Conservation (phyloP, 164 flowering plant genomes). For the Macadamia integrifolia region DNA sequence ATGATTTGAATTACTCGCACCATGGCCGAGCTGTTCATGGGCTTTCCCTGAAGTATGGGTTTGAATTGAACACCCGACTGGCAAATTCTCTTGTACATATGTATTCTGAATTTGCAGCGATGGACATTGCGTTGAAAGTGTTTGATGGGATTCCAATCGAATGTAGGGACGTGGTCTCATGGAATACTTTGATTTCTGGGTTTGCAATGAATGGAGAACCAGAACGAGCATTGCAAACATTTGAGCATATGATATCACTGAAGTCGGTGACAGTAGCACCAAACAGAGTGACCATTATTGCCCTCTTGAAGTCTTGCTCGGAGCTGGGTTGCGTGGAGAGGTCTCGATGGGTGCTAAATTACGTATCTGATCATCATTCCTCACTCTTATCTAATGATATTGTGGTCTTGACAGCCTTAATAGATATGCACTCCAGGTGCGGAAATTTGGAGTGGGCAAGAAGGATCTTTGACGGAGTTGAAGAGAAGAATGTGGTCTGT, state of each 20-base stretch:
- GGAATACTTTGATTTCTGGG: conserved; percentile 26
- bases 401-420: conserved; percentile 19
- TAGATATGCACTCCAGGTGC: conserved; percentile 26
- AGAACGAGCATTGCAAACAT: conserved; percentile 17
- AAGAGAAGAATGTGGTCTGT: conserved; percentile 25
- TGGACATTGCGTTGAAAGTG: conserved; percentile 11
- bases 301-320: conserved; percentile 17
- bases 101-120: conserved; percentile 12
- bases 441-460: conserved; percentile 18
- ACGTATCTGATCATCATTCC: conserved; percentile 5
- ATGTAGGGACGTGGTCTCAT: conserved; percentile 22
- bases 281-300: conserved; percentile 18
- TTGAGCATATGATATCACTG: conserved; percentile 14
- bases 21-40: conserved; percentile 15
- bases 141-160: conserved; percentile 12
- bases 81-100: conserved; percentile 21
- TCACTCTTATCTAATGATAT: conserved; percentile 10
- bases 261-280: conserved; percentile 11
- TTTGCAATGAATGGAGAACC: conserved; percentile 11
- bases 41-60: conserved; percentile 19
- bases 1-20: conserved; percentile 7
- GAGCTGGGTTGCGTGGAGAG: conserved; percentile 18
- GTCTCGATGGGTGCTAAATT: conserved; percentile 12
- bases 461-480: conserved; percentile 14
- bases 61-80: conserved; percentile 15